Evolutionary conservation across 108 stramenopile species (phyloP).

Genomic region (Cyclotella atomus): DNA sequence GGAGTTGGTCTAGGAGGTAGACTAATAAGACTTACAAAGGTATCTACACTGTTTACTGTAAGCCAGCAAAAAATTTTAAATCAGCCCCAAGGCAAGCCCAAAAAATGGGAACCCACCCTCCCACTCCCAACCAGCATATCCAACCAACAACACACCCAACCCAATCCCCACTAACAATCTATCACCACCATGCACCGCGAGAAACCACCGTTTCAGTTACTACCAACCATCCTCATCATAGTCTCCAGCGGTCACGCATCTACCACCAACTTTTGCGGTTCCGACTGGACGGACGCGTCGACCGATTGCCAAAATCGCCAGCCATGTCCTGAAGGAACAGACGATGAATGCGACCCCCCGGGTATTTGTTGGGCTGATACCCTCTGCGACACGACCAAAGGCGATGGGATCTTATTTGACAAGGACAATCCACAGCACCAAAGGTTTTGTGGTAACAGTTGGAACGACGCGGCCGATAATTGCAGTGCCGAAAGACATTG

Average conservation of each 20-base stretch:
- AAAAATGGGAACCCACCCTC: background rate
- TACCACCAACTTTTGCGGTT: slow-evolving; percentile 31
- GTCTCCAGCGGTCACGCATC: background rate
- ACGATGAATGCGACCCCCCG: slow-evolving; percentile 33
- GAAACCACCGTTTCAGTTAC: background rate
- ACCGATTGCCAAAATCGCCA: slow-evolving; percentile 22
- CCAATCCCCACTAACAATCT: too few species aligned
- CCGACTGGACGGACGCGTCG: slow-evolving; percentile 27
- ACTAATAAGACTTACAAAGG: too few species aligned
- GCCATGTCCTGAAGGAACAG: slow-evolving; percentile 25
- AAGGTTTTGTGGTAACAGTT: slow-evolving; percentile 34
- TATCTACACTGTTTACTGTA: too few species aligned
- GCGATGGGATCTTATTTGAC: slow-evolving; percentile 27
- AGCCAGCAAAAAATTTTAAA: too few species aligned
- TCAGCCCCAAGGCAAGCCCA: background rate
- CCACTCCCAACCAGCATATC: background rate
- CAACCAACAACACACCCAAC: background rate
- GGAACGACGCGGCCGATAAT: too few species aligned
- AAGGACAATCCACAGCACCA: slow-evolving; percentile 23
- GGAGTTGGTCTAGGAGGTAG: too few species aligned
- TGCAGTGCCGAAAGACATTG: slow-evolving; percentile 38
- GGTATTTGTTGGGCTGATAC: slow-evolving; percentile 43
- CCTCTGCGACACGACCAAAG: slow-evolving; percentile 21
- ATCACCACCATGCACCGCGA: background rate
- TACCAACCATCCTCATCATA: background rate